Evolutionary conservation across 495 filamentous ascomycete species (phyloP).

Genomic region (Aspergillus incahuasiensis): DNA sequence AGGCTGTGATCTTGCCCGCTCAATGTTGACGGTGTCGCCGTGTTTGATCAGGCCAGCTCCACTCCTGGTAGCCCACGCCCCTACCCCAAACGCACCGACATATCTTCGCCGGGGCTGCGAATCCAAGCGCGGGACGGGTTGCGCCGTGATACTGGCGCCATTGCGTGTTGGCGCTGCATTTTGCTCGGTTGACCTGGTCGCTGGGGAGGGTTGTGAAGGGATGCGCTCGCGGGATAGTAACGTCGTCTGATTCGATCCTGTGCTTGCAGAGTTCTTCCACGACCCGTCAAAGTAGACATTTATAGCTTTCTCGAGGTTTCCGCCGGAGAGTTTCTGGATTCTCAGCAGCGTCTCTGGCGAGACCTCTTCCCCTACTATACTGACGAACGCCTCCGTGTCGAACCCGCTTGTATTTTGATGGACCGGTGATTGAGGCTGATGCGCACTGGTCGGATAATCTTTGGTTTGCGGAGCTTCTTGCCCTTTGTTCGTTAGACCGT

Average conservation of each 20-base stretch:
- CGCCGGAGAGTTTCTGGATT: constrained; percentile 55
- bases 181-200: background rate
- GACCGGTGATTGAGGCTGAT: background rate
- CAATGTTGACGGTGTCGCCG: constrained; percentile 76
- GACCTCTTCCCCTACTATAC: constrained; percentile 66
- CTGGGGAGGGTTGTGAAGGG: constrained; percentile 4
- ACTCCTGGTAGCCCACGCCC: constrained; percentile 87
- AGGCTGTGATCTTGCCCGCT: constrained; percentile 71
- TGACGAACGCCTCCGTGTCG: constrained; percentile 63
- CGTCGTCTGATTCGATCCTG: constrained; percentile 11
- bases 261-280: constrained; percentile 55
- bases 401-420: constrained; percentile 41
- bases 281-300: constrained; percentile 93
- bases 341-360: constrained; percentile 42
- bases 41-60: constrained; percentile 68
- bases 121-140: constrained; percentile 21
- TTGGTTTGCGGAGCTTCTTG: background rate
- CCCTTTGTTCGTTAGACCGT: background rate
- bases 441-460: background rate
- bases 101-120: constrained; percentile 64
- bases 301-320: constrained; percentile 62
- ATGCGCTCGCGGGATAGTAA: constrained; percentile 13
- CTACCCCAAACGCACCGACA: constrained; percentile 86
- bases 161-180: background rate
- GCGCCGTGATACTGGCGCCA: constrained; percentile 1